phyloP scores from a whole-genome alignment of 192 early-diverging fungal species.

The Rhizoclosmatium sp. region DNA sequence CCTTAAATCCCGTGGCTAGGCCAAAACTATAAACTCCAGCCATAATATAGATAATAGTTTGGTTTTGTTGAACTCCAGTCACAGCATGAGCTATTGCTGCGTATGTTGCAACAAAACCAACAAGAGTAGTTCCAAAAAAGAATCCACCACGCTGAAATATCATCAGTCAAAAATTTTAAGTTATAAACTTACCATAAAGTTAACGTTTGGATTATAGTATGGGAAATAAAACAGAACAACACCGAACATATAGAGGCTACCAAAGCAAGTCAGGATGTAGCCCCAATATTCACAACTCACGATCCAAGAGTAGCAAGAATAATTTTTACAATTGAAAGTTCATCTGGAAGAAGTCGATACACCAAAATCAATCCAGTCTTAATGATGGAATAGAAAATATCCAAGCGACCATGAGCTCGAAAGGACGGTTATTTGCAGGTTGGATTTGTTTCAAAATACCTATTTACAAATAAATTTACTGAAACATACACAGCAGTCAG shows the following conservation, averaged over 20 bases:
- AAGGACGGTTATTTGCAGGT: constrained; percentile 2
- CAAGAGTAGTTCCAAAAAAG: not conserved
- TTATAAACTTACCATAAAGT: constrained; percentile 8
- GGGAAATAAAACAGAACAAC: constrained; percentile 22
- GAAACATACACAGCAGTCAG: not conserved
- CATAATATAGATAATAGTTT: not conserved
- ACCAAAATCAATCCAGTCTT: not conserved
- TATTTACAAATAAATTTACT: not conserved
- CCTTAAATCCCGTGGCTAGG: not conserved
- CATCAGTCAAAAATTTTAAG: too few relatives aligned
- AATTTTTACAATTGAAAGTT: not conserved
- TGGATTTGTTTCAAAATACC: constrained; percentile 25
- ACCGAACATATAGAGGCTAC: not conserved
- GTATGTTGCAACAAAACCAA: not conserved
- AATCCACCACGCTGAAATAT: constrained; percentile 11
- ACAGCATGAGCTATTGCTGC: constrained; percentile 2
- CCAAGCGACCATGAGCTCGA: constrained; percentile 17
- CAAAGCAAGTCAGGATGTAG: not conserved
- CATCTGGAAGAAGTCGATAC: not conserved
- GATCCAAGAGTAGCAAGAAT: not conserved
- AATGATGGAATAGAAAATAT: constrained; percentile 14
- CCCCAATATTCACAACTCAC: not conserved
- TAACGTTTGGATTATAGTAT: constrained; percentile 10
- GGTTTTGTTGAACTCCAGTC: not conserved
- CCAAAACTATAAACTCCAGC: not conserved